Evolutionary conservation across 2,329 filamentous ascomycete species (phyloP).

Genomic region (Seiridium cupressi): DNA sequence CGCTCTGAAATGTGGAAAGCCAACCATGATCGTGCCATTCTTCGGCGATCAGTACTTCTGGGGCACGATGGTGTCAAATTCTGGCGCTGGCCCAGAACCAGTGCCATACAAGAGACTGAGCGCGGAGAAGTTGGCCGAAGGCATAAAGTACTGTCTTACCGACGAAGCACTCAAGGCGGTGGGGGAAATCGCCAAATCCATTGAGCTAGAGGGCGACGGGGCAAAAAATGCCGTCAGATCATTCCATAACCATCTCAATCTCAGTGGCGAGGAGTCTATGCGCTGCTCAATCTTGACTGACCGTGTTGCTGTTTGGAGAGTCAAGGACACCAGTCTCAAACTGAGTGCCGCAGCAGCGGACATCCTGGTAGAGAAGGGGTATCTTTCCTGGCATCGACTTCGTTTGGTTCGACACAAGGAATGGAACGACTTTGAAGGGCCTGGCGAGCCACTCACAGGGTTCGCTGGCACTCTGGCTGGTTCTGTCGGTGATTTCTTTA

Average conservation of each 20-base stretch:
- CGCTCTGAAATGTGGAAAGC: conserved; percentile 67
- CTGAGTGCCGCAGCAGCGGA: conserved; percentile 65
- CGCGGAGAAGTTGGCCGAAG: conserved; percentile 64
- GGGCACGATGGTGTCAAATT: conserved; percentile 66
- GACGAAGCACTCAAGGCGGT: conserved; percentile 59
- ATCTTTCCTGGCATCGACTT: conserved; percentile 61
- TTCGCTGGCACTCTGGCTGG: conserved; percentile 60
- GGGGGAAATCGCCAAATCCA: conserved; percentile 57
- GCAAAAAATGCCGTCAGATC: conserved; percentile 66
- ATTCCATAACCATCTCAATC: conserved; percentile 60
- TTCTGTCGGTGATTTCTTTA: conserved; percentile 56
- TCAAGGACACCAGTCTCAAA: conserved; percentile 59
- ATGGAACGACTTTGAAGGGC: conserved; percentile 77
- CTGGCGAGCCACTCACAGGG: conserved; percentile 70
- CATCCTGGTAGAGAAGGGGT: conserved; percentile 59
- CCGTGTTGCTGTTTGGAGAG: conserved; percentile 62
- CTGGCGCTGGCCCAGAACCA: conserved; percentile 63
- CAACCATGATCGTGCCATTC: conserved; percentile 76
- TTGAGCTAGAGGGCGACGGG: conserved; percentile 64
- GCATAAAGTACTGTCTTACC: conserved; percentile 66
- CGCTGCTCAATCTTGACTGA: conserved; percentile 65
- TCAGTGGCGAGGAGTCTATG: conserved; percentile 53
- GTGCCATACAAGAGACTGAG: conserved; percentile 68
- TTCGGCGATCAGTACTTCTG: conserved; percentile 81
- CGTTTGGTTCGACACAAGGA: conserved; percentile 65